Conservation (phyloP, 306 rosid genomes). For the Arachis stenosperma region DNA sequence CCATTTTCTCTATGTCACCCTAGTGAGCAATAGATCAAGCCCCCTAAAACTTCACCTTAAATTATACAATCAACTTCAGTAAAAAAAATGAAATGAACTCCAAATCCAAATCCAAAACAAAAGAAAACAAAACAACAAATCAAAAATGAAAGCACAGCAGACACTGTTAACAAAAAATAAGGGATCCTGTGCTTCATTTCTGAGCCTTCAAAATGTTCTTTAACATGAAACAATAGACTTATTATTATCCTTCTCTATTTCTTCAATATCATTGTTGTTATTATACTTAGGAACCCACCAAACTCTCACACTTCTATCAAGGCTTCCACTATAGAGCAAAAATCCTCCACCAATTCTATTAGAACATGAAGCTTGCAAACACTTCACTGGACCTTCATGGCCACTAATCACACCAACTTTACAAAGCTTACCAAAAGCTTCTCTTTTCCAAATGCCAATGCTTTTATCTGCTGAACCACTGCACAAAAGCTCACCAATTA, state of each 20-base stretch:
- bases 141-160: constrained; percentile 49
- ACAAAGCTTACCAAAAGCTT: constrained; percentile 64
- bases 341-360: constrained; percentile 73
- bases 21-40: constrained; percentile 10
- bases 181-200: constrained; percentile 43
- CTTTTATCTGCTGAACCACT: constrained; percentile 93
- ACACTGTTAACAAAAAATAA: constrained; percentile 37
- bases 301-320: constrained; percentile 85
- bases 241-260: constrained; percentile 14
- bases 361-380: constrained; percentile 74
- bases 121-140: constrained; percentile 29
- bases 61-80: constrained; percentile 41
- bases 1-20: constrained; percentile 38
- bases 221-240: constrained; percentile 37
- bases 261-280: background rate
- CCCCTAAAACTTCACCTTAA: constrained; percentile 25
- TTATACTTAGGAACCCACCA: constrained; percentile 87
- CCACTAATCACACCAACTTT: constrained; percentile 69
- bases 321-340: constrained; percentile 87
- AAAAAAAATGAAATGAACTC: constrained; percentile 19
- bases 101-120: constrained; percentile 28
- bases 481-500: constrained; percentile 67
- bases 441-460: constrained; percentile 83
- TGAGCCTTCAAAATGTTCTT: constrained; percentile 31
- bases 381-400: constrained; percentile 93